Base-by-base conservation (phyloP, 164 flowering plant genomes). In the Sextonia rubra region DNA sequence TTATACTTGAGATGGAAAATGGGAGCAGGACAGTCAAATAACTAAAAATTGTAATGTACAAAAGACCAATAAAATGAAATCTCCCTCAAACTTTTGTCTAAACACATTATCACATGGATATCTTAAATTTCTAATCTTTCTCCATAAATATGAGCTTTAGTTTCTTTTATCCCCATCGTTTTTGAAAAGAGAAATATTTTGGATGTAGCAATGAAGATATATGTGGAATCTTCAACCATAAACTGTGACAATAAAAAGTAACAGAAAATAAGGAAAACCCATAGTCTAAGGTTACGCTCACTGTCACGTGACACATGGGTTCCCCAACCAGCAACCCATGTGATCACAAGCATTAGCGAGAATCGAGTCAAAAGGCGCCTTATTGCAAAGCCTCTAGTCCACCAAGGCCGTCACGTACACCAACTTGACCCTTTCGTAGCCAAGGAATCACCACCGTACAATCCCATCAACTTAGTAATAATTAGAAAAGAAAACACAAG, bases 401-500 rank as follows among this genome's bases (percentile, higher is more conserved):
- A 62, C 66, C 12, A 23, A 17, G 25, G 25, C 66, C 66, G 66
- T 62, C 66, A 26, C 7, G 23, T 62, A 62, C 23, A 23, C 25
- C 23, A 15, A 24, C 12, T 26, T 23, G 23, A 30, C 27, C 25
- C 25, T 62, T 24, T 12, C n/a, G n/a, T 62, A 62, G 66, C 18
- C 12, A 62, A 62, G 66, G 66, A 62, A 62, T 62, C 66, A 62
- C n/a, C n/a, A n/a, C n/a, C n/a, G n/a, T n/a, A n/a, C n/a, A n/a
- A n/a, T n/a, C n/a, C n/a, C n/a, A n/a, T n/a, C n/a, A n/a, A n/a
- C n/a, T n/a, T n/a, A n/a, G n/a, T n/a, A n/a, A n/a, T n/a, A n/a
- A n/a, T n/a, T n/a, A n/a, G n/a, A n/a, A n/a, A n/a, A n/a, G n/a
- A n/a, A n/a, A n/a, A n/a, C n/a, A n/a, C n/a, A n/a, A n/a, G n/a